Evolutionary conservation across 2,329 filamentous ascomycete species (phyloP).

Genomic region (Cladosporium colombiae): DNA sequence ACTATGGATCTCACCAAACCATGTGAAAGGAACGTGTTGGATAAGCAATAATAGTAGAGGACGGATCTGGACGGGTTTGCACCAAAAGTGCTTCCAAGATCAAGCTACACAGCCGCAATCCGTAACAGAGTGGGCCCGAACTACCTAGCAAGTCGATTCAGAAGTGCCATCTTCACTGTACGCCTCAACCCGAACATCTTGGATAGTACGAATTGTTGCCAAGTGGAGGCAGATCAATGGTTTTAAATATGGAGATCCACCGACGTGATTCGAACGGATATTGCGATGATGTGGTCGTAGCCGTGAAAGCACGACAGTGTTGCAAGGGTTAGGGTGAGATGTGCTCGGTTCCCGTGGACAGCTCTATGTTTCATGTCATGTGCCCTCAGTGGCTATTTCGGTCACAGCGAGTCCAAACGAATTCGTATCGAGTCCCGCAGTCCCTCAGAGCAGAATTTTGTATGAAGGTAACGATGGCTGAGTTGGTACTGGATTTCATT

Average conservation of each 20-base stretch:
- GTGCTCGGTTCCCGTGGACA: neutral
- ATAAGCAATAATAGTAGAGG: neutral
- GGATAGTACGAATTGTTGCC: neutral
- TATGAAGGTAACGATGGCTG: neutral
- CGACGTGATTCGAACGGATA: neutral
- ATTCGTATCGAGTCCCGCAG: neutral
- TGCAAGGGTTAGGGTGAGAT: neutral
- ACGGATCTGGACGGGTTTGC: neutral
- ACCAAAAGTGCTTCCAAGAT: neutral
- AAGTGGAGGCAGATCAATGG: neutral
- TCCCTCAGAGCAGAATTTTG: neutral
- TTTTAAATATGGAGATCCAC: neutral
- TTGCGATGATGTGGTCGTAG: neutral
- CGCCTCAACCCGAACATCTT: neutral
- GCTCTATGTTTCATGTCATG: neutral
- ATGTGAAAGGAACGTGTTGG: no score
- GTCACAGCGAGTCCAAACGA: neutral
- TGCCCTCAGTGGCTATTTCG: neutral
- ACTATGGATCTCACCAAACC: neutral
- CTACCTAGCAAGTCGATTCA: neutral
- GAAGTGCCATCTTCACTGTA: neutral
- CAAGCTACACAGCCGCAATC: neutral
- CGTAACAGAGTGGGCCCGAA: neutral
- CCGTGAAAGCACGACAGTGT: neutral
- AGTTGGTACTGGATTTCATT: neutral